Conservation (phyloP, 2,329 filamentous ascomycete genomes). For the Phialophora macrospora region DNA sequence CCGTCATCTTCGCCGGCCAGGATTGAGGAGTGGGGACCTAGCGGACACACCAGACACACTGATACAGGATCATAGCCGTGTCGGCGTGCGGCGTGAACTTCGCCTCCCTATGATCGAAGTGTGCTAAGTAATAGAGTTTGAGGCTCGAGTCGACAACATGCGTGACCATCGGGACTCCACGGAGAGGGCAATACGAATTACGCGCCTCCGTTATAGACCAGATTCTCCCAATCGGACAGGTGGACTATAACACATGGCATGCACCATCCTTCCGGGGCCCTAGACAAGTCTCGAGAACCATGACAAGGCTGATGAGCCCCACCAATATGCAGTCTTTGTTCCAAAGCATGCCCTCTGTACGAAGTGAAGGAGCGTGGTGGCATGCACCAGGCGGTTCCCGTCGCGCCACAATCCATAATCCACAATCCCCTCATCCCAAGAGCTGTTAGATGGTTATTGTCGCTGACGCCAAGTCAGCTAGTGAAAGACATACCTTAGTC, state of each 20-base stretch:
- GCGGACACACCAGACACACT: not conserved
- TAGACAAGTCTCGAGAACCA: too few species aligned
- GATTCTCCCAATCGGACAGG: not conserved
- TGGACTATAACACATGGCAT: not conserved
- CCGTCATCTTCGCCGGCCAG: not conserved
- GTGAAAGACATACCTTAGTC: not conserved
- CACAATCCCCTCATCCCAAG: not conserved
- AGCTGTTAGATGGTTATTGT: not conserved
- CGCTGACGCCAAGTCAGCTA: conserved; percentile 6
- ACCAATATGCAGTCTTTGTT: not conserved
- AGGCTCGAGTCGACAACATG: not conserved
- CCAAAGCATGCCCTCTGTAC: not conserved
- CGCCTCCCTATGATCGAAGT: not conserved
- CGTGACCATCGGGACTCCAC: not conserved
- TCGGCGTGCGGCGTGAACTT: not conserved
- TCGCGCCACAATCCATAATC: not conserved
- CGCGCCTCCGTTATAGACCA: not conserved
- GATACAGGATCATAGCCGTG: not conserved
- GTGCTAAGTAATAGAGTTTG: not conserved
- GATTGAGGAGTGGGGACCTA: not conserved
- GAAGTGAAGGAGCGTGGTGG: not conserved
- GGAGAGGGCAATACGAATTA: not conserved
- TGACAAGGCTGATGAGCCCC: too few species aligned
- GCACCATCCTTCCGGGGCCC: not conserved
- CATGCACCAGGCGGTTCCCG: not conserved